Evolutionary conservation across 192 early-diverging fungal species (phyloP).

Genomic region (Globomyces pollinis-pini): DNA sequence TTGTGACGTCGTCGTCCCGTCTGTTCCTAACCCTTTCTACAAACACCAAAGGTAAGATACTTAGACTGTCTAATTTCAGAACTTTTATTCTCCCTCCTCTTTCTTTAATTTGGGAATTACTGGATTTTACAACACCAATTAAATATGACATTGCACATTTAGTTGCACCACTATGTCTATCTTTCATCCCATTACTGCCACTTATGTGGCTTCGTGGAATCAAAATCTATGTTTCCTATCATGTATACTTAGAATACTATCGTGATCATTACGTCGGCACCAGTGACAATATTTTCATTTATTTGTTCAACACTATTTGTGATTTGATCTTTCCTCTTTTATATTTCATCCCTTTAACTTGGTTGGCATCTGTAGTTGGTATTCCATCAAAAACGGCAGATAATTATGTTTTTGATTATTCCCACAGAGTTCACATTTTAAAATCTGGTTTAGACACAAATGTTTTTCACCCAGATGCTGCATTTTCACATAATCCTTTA

Average conservation of each 20-base stretch:
- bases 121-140: constrained; percentile 26
- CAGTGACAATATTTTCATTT: background rate
- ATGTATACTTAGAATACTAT: constrained; percentile 44
- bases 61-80: constrained; percentile 20
- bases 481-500: background rate
- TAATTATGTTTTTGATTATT: constrained; percentile 30
- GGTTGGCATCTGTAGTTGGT: constrained; percentile 38
- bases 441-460: constrained; percentile 40
- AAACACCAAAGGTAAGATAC: constrained; percentile 25
- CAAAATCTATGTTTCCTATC: constrained; percentile 47
- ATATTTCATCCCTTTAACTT: constrained; percentile 40
- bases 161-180: constrained; percentile 31
- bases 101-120: constrained; percentile 26
- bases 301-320: constrained; percentile 21
- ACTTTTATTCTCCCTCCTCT: constrained; percentile 40
- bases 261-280: constrained; percentile 31
- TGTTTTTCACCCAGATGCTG: constrained; percentile 22
- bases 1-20: constrained; percentile 31
- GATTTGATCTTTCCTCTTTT: constrained; percentile 26
- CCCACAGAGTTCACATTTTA: constrained; percentile 36
- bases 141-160: constrained; percentile 42
- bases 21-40: constrained; percentile 36
- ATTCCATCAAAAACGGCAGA: constrained; percentile 39
- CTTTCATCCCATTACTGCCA: constrained; percentile 31
- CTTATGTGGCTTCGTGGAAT: constrained; percentile 32